Evolutionary conservation across 2,329 filamentous ascomycete species (phyloP), one percentile per base, ranked within the genome.

Genomic region (Elsinoe arachidis): DNA sequence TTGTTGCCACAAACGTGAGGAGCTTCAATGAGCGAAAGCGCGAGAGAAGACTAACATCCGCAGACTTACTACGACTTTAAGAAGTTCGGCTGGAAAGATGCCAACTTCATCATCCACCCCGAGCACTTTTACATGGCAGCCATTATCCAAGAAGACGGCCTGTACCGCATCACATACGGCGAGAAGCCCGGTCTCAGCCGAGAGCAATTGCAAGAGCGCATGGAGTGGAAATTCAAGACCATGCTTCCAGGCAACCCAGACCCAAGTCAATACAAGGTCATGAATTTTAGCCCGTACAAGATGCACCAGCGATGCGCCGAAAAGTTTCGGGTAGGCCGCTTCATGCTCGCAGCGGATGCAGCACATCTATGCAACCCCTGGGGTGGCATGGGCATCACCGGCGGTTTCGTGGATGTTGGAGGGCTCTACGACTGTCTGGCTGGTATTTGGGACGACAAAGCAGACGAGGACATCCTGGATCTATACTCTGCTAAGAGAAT

Each of bases 161-260:
- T 76, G 15, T 74, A 73, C 69, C 64, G 73, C 15, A 69, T 75
- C 1, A 70, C 68, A 5, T 75, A 74, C 55, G 73, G 73, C 3
- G 70, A 72, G 14, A 61, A 71, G 9, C 61, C 62, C 2, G 66
- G 63, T 2, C 55, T 68, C 5, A 67, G 65, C 2, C 55, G 58
- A 10, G 63, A 65, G 14, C 44, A 66, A 56, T 57, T 66, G 55
- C 56, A 59, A 12, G 61, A 59, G 46, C 59, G 64, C n/a, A 59
- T 62, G 55, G 62, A 62, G 2, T 61, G 59, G 58, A 66, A 64
- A 52, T 66, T 63, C 51, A 64, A 64, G 57, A 57, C 59, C 4
- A 61, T 66, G 12, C 30, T 66, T 2, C 64, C 64, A 5, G 64
- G 64, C 1, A 58, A 60, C 15, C 62, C 63, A 26, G 61, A 63